phyloP scores from a whole-genome alignment of 495 filamentous ascomycete species.

The Penicillium dipodomyicola region DNA sequence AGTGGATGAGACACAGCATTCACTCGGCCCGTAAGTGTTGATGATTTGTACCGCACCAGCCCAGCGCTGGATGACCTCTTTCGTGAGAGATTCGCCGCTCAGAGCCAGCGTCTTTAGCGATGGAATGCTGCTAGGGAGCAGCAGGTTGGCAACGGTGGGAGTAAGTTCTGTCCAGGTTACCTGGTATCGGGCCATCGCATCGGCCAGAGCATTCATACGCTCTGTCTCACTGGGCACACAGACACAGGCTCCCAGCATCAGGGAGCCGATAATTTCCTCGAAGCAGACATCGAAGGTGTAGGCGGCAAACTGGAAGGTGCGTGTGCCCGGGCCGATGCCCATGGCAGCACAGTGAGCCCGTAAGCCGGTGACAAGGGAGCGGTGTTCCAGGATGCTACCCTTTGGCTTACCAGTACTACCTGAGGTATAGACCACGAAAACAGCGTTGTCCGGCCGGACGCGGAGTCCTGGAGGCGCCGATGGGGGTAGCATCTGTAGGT shows the following conservation, averaged over 20 bases:
- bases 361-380: constrained; percentile 49
- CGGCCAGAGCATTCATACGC: constrained; percentile 12
- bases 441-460: constrained; percentile 6
- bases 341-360: constrained; percentile 9
- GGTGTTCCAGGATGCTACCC: constrained; percentile 71
- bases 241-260: constrained; percentile 26
- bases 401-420: constrained; percentile 50
- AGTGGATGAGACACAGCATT: constrained; percentile 14
- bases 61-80: constrained; percentile 36
- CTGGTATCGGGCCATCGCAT: constrained; percentile 19
- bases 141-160: background rate
- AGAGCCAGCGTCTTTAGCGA: constrained; percentile 22
- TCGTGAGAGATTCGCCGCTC: constrained; percentile 20
- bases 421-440: constrained; percentile 62
- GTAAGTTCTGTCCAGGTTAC: constrained; percentile 11
- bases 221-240: constrained; percentile 29
- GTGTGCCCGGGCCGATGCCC: constrained; percentile 32
- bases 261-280: constrained; percentile 18
- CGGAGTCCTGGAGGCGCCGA: background rate
- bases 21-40: constrained; percentile 27
- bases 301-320: constrained; percentile 35
- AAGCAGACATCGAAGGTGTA: constrained; percentile 26
- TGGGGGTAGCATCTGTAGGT: background rate
- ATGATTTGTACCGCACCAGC: constrained; percentile 22
- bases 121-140: constrained; percentile 16